Evolutionary conservation across 2,329 filamentous ascomycete species (phyloP).

Genomic region (Colletotrichum phormii): DNA sequence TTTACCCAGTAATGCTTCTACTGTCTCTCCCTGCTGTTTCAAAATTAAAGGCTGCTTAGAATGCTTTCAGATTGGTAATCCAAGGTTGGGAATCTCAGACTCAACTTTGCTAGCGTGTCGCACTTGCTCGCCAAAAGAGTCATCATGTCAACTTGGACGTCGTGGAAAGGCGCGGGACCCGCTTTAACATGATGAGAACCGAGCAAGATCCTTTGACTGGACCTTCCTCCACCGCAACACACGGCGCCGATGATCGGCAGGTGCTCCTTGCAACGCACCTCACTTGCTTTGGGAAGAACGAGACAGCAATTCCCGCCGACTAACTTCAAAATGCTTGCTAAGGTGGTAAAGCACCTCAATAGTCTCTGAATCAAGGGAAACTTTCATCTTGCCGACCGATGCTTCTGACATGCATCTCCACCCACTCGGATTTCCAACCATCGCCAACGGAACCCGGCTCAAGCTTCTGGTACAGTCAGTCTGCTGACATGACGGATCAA

Average conservation of each 20-base stretch:
- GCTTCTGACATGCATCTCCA: neutral
- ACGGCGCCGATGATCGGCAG: constrained; percentile 25
- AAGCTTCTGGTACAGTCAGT: neutral
- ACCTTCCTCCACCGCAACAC: constrained; percentile 3
- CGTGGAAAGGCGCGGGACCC: constrained; percentile 20
- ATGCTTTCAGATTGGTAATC: constrained; percentile 21
- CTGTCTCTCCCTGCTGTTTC: neutral
- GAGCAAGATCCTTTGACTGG: neutral
- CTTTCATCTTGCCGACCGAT: constrained; percentile 4
- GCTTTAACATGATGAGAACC: constrained; percentile 9
- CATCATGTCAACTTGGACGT: constrained; percentile 28
- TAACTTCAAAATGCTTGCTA: neutral
- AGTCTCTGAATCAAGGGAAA: neutral
- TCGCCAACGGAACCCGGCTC: neutral
- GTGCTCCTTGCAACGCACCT: neutral
- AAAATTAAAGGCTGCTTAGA: neutral
- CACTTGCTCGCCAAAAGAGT: constrained; percentile 17
- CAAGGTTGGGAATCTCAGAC: neutral
- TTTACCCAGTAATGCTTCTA: neutral
- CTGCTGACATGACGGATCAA: neutral
- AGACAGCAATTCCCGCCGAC: neutral
- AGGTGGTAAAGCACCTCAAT: neutral
- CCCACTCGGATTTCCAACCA: neutral
- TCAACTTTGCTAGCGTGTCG: constrained; percentile 1
- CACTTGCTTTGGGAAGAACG: neutral